phyloP scores from a whole-genome alignment of 2,329 filamentous ascomycete genomes.

The Colletotrichum cereale region DNA sequence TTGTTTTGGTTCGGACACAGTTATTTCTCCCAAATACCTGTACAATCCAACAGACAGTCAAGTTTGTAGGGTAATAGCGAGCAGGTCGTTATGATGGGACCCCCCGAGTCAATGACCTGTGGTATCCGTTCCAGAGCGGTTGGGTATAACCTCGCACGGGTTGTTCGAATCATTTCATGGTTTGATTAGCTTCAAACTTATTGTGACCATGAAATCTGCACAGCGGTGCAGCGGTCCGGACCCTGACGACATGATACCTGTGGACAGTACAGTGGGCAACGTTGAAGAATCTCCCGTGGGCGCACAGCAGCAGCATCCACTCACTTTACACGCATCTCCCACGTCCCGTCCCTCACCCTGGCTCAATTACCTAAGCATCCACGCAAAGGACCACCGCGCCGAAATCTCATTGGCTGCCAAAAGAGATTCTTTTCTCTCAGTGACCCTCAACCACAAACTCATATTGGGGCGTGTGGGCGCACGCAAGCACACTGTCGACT shows the following conservation, averaged over 20 bases:
- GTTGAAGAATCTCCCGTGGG: neutral
- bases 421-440: constrained; percentile 25
- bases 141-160: constrained; percentile 22
- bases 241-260: neutral
- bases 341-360: neutral
- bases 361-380: constrained; percentile 24
- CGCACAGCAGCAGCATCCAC: neutral
- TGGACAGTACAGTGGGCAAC: neutral
- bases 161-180: constrained; percentile 35
- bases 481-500: constrained; percentile 9
- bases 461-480: constrained; percentile 19
- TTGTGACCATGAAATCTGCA: neutral
- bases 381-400: constrained; percentile 18
- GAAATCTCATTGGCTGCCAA: constrained; percentile 30
- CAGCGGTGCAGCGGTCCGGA: constrained; percentile 5
- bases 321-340: neutral
- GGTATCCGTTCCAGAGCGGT: constrained; percentile 24
- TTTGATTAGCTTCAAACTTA: neutral
- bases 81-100: constrained; percentile 4
- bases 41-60: neutral
- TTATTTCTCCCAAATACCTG: constrained; percentile 1
- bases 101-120: constrained; percentile 21
- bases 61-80: no score
- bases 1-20: neutral
- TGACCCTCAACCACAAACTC: constrained; percentile 35